These are phyloP conservation scores for Colletotrichum magnum DNA, from an alignment of 2,329 filamentous ascomycete genomes.

Conservation along the genomic window DNA sequence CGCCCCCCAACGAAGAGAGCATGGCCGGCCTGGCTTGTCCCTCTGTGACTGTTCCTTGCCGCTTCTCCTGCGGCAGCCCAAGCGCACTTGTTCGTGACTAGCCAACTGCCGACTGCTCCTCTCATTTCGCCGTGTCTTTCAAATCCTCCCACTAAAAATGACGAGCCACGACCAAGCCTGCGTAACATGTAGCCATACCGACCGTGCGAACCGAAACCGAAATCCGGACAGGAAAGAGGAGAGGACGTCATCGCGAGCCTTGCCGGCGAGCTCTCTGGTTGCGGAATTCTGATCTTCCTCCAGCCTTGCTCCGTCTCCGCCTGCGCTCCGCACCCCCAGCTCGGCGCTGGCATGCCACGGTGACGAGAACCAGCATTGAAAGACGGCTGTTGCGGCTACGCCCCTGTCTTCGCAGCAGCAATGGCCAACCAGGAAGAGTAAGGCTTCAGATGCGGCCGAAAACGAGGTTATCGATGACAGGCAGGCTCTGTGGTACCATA, in stretches of 20 bases:
- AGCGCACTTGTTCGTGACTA: slow-evolving; percentile 13
- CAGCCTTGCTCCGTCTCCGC: slow-evolving; percentile 4
- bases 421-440: background rate
- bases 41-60: background rate
- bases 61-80: background rate
- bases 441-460: background rate
- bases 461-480: background rate
- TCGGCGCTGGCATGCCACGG: background rate
- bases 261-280: too few species aligned
- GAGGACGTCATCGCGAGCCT: too few species aligned
- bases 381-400: slow-evolving; percentile 28
- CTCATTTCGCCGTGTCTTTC: slow-evolving; percentile 6
- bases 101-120: slow-evolving; percentile 20
- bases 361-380: slow-evolving; percentile 3
- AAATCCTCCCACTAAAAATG: background rate
- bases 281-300: background rate
- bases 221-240: background rate
- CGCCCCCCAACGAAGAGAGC: too few species aligned
- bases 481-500: background rate
- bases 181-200: slow-evolving; percentile 4
- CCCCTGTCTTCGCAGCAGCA: background rate
- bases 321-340: slow-evolving; percentile 14
- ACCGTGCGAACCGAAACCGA: slow-evolving; percentile 30
- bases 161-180: background rate
- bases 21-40: background rate